These are phyloP conservation scores for Leccinum subfulvum DNA, from an alignment of 1,284 basidiomycete species.

Conservation along the genomic window DNA sequence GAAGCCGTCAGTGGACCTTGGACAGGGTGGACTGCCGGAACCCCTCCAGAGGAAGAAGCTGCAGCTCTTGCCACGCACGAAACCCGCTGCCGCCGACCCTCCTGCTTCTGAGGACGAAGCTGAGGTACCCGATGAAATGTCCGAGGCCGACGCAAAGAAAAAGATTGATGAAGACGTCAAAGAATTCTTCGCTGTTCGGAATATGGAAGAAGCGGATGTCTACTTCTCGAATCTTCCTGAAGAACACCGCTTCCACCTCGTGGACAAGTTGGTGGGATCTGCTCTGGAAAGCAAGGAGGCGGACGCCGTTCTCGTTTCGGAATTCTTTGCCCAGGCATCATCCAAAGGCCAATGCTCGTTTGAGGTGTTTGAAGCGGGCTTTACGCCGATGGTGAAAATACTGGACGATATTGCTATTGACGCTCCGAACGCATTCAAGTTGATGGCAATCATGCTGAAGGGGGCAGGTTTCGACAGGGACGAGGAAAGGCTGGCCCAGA, in stretches of 20 bases:
- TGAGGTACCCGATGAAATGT: no score
- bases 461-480: slow-evolving; percentile 62
- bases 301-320: no score
- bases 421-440: slow-evolving; percentile 80
- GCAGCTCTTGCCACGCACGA: no score
- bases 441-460: slow-evolving; percentile 74
- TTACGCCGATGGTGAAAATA: slow-evolving; percentile 35
- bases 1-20: no score
- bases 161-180: slow-evolving; percentile 81
- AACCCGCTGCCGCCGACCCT: no score
- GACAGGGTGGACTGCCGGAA: no score
- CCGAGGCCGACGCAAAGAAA: slow-evolving; percentile 36
- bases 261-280: slow-evolving; percentile 70
- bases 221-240: slow-evolving; percentile 75
- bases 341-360: no score
- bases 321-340: no score
- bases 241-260: slow-evolving; percentile 61
- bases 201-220: slow-evolving; percentile 82
- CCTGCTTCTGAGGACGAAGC: no score
- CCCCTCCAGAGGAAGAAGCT: no score
- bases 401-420: slow-evolving; percentile 84
- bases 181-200: slow-evolving; percentile 75
- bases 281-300: slow-evolving; percentile 66
- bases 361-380: no score
- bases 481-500: slow-evolving; percentile 51